Evolutionary conservation across 1,284 basidiomycete genomes (phyloP).

Genomic region (Microbotryum violaceum): DNA sequence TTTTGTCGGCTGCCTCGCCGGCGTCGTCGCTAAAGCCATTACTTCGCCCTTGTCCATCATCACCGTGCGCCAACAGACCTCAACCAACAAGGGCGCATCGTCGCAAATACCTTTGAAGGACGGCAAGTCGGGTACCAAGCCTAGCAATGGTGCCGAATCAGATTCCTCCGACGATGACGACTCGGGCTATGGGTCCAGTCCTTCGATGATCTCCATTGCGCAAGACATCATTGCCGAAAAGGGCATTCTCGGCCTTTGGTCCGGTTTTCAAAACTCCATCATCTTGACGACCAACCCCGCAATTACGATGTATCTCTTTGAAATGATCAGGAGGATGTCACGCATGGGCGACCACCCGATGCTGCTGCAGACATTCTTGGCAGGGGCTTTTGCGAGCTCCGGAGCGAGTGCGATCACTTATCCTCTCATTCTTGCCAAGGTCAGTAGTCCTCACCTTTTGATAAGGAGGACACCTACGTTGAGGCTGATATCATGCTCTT

Average conservation of each 20-base stretch:
- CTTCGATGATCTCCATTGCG: constrained; percentile 35
- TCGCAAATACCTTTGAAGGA: neutral
- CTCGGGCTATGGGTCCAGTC: constrained; percentile 35
- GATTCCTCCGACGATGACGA: constrained; percentile 39
- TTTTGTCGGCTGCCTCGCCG: constrained; percentile 44
- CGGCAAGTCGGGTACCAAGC: constrained; percentile 31
- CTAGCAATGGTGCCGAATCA: constrained; percentile 15
- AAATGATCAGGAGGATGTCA: constrained; percentile 37
- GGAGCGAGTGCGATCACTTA: constrained; percentile 34
- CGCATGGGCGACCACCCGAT: constrained; percentile 38
- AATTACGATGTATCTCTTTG: constrained; percentile 44
- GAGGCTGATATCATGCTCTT: neutral
- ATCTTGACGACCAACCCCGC: constrained; percentile 42
- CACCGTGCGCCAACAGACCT: constrained; percentile 45
- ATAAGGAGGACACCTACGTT: neutral
- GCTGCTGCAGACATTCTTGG: constrained; percentile 42
- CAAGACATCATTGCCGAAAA: constrained; percentile 41
- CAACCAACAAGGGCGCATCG: constrained; percentile 17
- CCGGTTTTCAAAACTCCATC: constrained; percentile 40
- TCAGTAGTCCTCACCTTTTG: neutral
- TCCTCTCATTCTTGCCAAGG: constrained; percentile 31
- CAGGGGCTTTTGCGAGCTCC: constrained; percentile 44
- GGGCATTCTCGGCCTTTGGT: constrained; percentile 41
- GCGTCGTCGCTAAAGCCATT: constrained; percentile 43
- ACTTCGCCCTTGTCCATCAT: constrained; percentile 47